Percentiles rank a stretch among this genome's conserved stretches.
Conservation (phyloP, 768 basidiomycete genomes). For the Pisolithus sp. region DNA sequence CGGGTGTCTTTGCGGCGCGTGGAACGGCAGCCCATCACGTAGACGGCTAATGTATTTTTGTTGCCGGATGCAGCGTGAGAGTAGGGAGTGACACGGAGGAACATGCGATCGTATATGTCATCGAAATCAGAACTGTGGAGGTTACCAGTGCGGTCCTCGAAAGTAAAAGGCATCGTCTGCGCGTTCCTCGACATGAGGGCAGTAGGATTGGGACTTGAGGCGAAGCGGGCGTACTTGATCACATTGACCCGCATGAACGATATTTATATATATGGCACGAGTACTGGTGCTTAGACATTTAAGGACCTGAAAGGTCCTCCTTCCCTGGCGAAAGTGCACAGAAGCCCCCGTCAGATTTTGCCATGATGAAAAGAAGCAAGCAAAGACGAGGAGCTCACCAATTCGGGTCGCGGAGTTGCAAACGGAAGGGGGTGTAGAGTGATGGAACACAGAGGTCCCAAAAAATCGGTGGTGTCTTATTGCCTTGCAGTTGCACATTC, state of each 20-base stretch:
- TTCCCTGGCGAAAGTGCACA: conserved; percentile 16
- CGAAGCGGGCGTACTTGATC: not conserved
- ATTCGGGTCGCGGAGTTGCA: conserved; percentile 27
- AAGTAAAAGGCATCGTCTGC: conserved; percentile 42
- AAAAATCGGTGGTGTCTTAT: not conserved
- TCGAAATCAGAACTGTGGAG: conserved; percentile 58
- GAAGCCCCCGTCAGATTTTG: conserved; percentile 15
- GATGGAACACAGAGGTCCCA: not conserved
- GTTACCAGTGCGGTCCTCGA: conserved; percentile 64
- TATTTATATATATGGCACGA: conserved; percentile 20
- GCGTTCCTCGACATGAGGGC: conserved; percentile 13
- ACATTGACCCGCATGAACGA: not conserved
- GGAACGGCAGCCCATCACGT: conserved; percentile 60
- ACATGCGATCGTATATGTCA: conserved; percentile 72
- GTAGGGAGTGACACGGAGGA: conserved; percentile 52
- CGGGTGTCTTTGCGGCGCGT: conserved; percentile 52
- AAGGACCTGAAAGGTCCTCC: conserved; percentile 11
- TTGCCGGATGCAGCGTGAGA: conserved; percentile 31
- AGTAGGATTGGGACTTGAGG: conserved; percentile 9
- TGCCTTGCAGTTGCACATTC: not conserved
- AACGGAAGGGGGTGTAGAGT: conserved; percentile 4
- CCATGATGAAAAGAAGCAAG: conserved; percentile 20
- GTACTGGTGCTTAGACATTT: conserved; percentile 13
- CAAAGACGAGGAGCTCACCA: conserved; percentile 18
- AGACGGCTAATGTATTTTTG: conserved; percentile 45